Base-by-base conservation (phyloP, 208 protist genomes). In the Balamuthia mandrillaris region DNA sequence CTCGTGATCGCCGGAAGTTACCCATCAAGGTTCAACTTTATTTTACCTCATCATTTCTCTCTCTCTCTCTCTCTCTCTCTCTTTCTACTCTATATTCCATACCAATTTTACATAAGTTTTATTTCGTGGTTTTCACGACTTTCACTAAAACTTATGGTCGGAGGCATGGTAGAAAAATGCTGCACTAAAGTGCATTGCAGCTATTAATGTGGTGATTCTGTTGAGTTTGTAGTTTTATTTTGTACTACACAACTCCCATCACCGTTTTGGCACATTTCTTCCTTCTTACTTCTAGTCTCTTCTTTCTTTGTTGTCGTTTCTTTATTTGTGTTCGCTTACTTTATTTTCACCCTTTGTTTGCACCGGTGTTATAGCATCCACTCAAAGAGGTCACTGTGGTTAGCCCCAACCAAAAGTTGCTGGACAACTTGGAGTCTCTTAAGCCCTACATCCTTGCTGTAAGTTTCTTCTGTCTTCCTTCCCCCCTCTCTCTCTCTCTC, bases 1-100 rank as follows among this genome's bases (percentile, higher is more conserved):
- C 97, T n/a, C 94, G 98, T 24, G 97, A 99, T 37, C 91, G 96
- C 51, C 92, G 95, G 70, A 96, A 94, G 37, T 91, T 98, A 41
- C 88, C 96, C 18, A 91, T 98, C 68, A 93, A 95, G 88, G 88
- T 97, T 93, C 91, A 90, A 24, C 39, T 91, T 70, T 87, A 16
- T 24, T 33, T 9, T 41, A 54, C 12, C 37, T 89, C 5, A 78
- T 42, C 10, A 77, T 66, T 3, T 72, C 75, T 18, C 41, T 84
- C 31, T 42, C 79, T 6, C 49, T 74, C 16, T 9, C 61, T 78
- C n/a, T 75, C n/a, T n/a, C n/a, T n/a, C 21, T 27, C n/a, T n/a
- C 18, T 56, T n/a, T 27, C n/a, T 27, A 56, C 49, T 18, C 49
- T 56, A 56, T 56, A 56, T 27, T 56, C 21, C 21, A 18, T 27